phyloP scores from a whole-genome alignment of 208 protist genomes.

The Trypanosoma avium region DNA sequence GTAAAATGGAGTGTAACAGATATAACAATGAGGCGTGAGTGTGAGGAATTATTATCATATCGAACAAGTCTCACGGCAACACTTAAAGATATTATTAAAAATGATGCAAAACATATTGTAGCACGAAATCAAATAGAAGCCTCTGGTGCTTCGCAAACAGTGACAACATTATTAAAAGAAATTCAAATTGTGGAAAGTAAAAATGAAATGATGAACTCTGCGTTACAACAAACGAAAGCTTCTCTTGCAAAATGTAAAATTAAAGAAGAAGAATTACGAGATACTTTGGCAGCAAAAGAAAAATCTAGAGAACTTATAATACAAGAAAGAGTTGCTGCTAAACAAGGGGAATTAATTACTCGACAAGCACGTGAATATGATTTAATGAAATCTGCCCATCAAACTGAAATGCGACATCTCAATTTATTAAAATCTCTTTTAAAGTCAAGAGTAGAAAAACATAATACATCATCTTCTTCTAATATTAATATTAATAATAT shows the following conservation, averaged over 20 bases:
- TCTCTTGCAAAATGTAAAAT: neutral
- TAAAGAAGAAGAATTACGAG: slow-evolving; percentile 9
- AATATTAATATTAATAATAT: too few species aligned
- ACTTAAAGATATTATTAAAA: neutral
- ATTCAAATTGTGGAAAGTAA: slow-evolving; percentile 9
- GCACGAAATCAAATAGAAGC: slow-evolving; percentile 8
- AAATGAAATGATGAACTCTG: neutral
- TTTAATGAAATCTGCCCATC: slow-evolving; percentile 5
- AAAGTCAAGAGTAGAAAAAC: too few species aligned
- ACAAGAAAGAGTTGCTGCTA: neutral
- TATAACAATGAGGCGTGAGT: neutral
- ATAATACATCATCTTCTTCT: too few species aligned
- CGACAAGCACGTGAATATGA: slow-evolving; percentile 15
- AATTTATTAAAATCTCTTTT: too few species aligned
- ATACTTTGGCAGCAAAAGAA: neutral
- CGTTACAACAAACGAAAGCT: neutral
- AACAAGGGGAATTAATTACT: neutral
- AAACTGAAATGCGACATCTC: slow-evolving; percentile 13
- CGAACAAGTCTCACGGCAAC: slow-evolving; percentile 1
- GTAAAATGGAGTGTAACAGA: slow-evolving; percentile 14
- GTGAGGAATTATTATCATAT: neutral
- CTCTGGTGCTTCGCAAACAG: neutral
- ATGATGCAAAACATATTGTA: neutral
- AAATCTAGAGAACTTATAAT: neutral
- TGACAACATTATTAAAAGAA: neutral